Base-by-base conservation (phyloP, 768 basidiomycete species). In the Chalciporus sphaerocephalus region DNA sequence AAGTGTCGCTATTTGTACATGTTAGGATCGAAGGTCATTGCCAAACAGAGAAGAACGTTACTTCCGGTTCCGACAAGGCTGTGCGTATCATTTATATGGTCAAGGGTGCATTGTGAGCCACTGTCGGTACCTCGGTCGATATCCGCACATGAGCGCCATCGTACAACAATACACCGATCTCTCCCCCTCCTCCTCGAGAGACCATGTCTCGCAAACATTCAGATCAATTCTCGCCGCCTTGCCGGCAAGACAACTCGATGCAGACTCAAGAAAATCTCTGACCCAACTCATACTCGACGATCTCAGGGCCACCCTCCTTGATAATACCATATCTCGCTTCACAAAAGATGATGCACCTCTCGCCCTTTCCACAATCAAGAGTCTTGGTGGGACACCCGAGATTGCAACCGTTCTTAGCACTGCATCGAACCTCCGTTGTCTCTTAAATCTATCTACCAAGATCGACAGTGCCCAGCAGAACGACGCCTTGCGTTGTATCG, bases 401-500 rank as follows among this genome's bases (percentile, higher is more conserved):
- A 86, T 85, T 13, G 89, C 92, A 5, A 66, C 71, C 40, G 68
- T 81, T 42, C 71, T 91, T 18, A 74, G 78, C 5, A 69, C 70
- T 1, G 55, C 77, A 7, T 56, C 72, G 18, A 87, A 83, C 58
- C 67, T 92, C 18, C 72, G 74, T 2, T 65, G 71, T 16, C 69
- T 92, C 17, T 70, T 88, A 24, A 60, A 61, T 6, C 53, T 85
- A 6, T 73, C 80, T 8, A 60, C 53, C 4, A 61, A 73, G 6
- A 74, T 83, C 59, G 82, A 81, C 47, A 75, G 80, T 43, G 74
- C 80, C 32, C 58, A 61, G 3, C 81, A 83, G 11, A 78, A 74
- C 35, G 86, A 90, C 66, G 85, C 86, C 1, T 69, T 91, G 36
- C 74, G 85, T 44, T 87, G 79, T 42, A 73, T 91, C 20, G 91